Conservation (phyloP, 306 rosid species). For the Potentilla sterilis region DNA sequence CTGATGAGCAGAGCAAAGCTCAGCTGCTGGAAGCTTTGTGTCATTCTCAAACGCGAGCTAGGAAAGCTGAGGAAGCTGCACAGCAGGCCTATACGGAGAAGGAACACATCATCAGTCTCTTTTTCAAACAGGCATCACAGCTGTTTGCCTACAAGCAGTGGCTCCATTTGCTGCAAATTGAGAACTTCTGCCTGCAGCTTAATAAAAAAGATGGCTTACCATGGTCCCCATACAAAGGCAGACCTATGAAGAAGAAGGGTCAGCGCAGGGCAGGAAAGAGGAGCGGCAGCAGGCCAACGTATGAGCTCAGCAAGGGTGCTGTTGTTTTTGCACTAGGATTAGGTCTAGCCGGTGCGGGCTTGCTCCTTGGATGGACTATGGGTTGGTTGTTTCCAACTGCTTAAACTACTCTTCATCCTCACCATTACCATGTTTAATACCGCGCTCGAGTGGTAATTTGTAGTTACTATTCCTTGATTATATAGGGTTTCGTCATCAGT, state of each 20-base stretch:
- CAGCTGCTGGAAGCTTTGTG: slow-evolving; percentile 80
- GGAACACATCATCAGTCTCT: slow-evolving; percentile 72
- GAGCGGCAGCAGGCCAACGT: slow-evolving; percentile 31
- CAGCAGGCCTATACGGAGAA: slow-evolving; percentile 72
- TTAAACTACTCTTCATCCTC: slow-evolving; percentile 20
- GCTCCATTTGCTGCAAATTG: slow-evolving; percentile 74
- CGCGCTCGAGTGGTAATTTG: neutral
- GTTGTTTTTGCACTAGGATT: slow-evolving; percentile 65
- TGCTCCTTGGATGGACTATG: slow-evolving; percentile 92
- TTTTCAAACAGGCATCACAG: slow-evolving; percentile 79
- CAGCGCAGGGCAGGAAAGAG: slow-evolving; percentile 35
- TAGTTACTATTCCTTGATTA: neutral
- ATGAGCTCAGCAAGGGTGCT: slow-evolving; percentile 37
- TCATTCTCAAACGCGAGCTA: slow-evolving; percentile 89
- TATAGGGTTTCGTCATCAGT: slow-evolving; percentile 6
- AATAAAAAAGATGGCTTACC: slow-evolving; percentile 53
- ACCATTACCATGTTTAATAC: neutral
- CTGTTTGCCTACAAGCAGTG: slow-evolving; percentile 87
- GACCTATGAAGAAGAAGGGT: slow-evolving; percentile 47
- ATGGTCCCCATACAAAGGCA: slow-evolving; percentile 38
- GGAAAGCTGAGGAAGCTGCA: slow-evolving; percentile 88
- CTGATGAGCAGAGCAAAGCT: slow-evolving; percentile 42
- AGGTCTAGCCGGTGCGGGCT: slow-evolving; percentile 81
- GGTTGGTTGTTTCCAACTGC: slow-evolving; percentile 74
- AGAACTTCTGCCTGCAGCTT: slow-evolving; percentile 74